phyloP scores from a whole-genome alignment of 1,284 basidiomycete genomes.

The Ustilago tritici region DNA sequence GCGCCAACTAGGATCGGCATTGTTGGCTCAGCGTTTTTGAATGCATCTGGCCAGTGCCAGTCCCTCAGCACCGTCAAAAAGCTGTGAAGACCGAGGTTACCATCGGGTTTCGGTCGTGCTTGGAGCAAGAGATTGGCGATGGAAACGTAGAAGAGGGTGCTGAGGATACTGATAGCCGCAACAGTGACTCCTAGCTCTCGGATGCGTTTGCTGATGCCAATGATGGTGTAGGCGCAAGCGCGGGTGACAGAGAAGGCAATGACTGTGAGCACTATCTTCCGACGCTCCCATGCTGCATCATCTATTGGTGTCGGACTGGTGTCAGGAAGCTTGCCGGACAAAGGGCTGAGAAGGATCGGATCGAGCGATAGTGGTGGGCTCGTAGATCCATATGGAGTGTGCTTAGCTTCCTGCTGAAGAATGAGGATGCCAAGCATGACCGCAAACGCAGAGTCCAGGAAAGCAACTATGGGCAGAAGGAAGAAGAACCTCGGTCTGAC shows the following conservation, averaged over 20 bases:
- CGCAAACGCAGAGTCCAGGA: slow-evolving; percentile 30
- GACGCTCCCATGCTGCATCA: slow-evolving; percentile 31
- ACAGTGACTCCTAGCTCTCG: slow-evolving; percentile 46
- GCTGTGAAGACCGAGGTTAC: not conserved
- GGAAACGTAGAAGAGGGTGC: slow-evolving; percentile 52
- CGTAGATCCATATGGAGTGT: not conserved
- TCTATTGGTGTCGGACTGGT: not conserved
- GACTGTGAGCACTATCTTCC: slow-evolving; percentile 33
- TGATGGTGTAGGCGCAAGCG: slow-evolving; percentile 25
- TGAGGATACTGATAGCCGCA: slow-evolving; percentile 51
- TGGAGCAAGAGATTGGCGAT: slow-evolving; percentile 55
- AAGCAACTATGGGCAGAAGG: slow-evolving; percentile 35
- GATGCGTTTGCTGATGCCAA: slow-evolving; percentile 50
- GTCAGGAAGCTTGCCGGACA: not conserved
- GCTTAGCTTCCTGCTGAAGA: slow-evolving; percentile 26
- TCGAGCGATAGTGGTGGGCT: slow-evolving; percentile 4
- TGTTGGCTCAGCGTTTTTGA: slow-evolving; percentile 30
- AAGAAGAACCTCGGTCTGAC: slow-evolving; percentile 31
- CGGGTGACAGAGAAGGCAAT: slow-evolving; percentile 41
- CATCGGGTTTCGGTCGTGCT: slow-evolving; percentile 29
- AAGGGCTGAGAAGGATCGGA: slow-evolving; percentile 12
- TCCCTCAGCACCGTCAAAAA: slow-evolving; percentile 5
- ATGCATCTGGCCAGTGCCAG: slow-evolving; percentile 35
- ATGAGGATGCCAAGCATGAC: slow-evolving; percentile 34
- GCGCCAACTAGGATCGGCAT: slow-evolving; percentile 43